Evolutionary conservation across 768 basidiomycete species (phyloP).

Genomic region (Pulveroboletus ravenelii): DNA sequence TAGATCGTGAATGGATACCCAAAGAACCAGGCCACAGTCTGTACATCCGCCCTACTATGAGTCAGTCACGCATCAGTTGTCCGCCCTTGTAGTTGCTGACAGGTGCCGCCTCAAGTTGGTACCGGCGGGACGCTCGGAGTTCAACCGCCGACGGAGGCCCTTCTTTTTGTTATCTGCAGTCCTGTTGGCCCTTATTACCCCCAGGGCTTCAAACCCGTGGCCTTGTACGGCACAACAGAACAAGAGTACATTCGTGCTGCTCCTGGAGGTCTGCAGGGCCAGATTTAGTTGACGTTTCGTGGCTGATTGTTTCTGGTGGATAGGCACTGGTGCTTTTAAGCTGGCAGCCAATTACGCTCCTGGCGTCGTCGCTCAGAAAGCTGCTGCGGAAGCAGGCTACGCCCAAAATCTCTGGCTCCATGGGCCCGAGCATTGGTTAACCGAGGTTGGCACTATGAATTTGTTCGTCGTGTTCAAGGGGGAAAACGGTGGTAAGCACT

Average conservation of each 20-base stretch:
- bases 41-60: conserved; percentile 84
- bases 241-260: conserved; percentile 72
- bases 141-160: conserved; percentile 61
- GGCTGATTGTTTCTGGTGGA: conserved; percentile 5
- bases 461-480: conserved; percentile 76
- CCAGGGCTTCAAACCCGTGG: conserved; percentile 84
- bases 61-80: conserved; percentile 23
- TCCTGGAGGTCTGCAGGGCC: conserved; percentile 58
- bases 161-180: conserved; percentile 60
- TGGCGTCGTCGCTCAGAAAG: conserved; percentile 77
- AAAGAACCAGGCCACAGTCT: conserved; percentile 82
- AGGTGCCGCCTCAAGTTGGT: conserved; percentile 52
- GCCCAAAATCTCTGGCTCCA: conserved; percentile 88
- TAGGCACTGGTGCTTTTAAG: conserved; percentile 84
- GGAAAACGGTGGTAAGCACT: conserved; percentile 54
- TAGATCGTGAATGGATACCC: conserved; percentile 92
- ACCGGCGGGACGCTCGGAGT: conserved; percentile 48
- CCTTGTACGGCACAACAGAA: conserved; percentile 73
- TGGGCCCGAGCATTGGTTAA: conserved; percentile 52
- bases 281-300: not conserved
- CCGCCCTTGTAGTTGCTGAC: conserved; percentile 2
- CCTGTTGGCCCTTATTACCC: conserved; percentile 78
- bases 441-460: conserved; percentile 89
- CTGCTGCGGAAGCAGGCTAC: conserved; percentile 73
- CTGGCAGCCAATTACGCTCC: conserved; percentile 88